These are phyloP conservation scores for Erysimum cheiranthoides DNA, from an alignment of 345 rosid genomes.

Conservation along the genomic window DNA sequence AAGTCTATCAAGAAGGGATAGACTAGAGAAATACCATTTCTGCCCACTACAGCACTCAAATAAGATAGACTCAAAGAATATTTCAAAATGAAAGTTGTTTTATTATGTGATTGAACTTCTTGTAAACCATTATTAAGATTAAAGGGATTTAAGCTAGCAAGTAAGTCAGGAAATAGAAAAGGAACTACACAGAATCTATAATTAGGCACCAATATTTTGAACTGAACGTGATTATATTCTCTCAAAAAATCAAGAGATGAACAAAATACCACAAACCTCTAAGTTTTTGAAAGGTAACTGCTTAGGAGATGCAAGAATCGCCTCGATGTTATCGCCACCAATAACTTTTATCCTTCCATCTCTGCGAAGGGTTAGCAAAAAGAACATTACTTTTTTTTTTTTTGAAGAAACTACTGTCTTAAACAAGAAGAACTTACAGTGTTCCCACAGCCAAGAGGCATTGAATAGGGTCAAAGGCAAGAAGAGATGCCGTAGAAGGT, in stretches of 20 bases:
- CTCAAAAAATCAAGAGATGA: constrained; percentile 33
- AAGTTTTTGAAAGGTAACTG: constrained; percentile 69
- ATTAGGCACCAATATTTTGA: constrained; percentile 27
- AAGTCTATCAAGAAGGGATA: constrained; percentile 4
- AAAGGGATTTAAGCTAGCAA: constrained; percentile 16
- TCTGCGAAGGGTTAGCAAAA: constrained; percentile 46
- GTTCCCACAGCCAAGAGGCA: constrained; percentile 83
- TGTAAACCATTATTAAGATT: constrained; percentile 23
- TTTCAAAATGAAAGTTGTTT: constrained; percentile 6
- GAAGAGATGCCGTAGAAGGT: constrained; percentile 79
- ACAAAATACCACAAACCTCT: constrained; percentile 58
- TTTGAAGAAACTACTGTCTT: not conserved
- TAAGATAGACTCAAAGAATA: constrained; percentile 1
- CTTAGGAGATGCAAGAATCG: constrained; percentile 73
- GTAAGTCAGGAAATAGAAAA: constrained; percentile 24
- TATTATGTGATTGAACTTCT: constrained; percentile 16
- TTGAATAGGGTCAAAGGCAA: constrained; percentile 81
- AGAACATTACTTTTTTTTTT: not conserved
- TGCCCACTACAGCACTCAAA: constrained; percentile 18
- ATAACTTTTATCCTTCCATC: constrained; percentile 93
- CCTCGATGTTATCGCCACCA: constrained; percentile 83
- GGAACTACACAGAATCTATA: constrained; percentile 6
- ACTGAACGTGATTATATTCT: constrained; percentile 1
- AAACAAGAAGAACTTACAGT: constrained; percentile 56
- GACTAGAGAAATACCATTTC: constrained; percentile 15